phyloP scores from a whole-genome alignment of 176 grass and related monocot species.

The Oryza meyeriana region DNA sequence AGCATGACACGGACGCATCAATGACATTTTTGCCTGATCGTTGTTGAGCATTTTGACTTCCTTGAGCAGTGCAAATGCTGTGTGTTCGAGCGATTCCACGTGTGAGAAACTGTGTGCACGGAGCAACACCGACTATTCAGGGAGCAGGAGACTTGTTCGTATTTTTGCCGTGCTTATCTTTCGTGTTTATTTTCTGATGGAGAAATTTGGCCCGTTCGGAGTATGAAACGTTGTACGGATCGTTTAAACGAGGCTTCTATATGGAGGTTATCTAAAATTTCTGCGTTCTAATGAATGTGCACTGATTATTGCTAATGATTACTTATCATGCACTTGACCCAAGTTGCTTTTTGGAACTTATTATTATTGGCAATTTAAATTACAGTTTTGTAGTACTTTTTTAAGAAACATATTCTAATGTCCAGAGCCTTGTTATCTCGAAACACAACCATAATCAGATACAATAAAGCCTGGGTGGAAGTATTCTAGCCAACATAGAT shows the following conservation, averaged over 20 bases:
- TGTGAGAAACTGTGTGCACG: background rate
- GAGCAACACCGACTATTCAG: background rate
- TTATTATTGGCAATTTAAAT: background rate
- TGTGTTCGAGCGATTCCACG: background rate
- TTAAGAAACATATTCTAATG: too few species aligned
- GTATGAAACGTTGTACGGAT: background rate
- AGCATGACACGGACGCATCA: background rate
- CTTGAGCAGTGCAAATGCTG: background rate
- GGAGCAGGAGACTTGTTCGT: background rate
- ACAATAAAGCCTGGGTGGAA: background rate
- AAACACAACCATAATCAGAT: background rate
- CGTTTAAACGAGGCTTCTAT: background rate
- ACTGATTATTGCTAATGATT: background rate
- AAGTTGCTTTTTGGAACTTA: background rate
- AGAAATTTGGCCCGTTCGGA: background rate
- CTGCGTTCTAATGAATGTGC: too few species aligned
- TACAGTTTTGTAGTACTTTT: background rate
- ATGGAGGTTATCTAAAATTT: background rate
- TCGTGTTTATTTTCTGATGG: background rate
- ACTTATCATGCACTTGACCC: background rate
- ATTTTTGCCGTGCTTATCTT: background rate
- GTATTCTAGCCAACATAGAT: background rate
- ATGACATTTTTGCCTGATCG: background rate
- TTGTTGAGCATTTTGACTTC: background rate
- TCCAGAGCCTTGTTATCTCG: too few species aligned